A percentile compares a stretch with the other conserved stretches of the same genome.
Evolutionary conservation across 225 moss, liverwort and hornwort species (phyloP).

Genomic region (Physcomitrium patens): DNA sequence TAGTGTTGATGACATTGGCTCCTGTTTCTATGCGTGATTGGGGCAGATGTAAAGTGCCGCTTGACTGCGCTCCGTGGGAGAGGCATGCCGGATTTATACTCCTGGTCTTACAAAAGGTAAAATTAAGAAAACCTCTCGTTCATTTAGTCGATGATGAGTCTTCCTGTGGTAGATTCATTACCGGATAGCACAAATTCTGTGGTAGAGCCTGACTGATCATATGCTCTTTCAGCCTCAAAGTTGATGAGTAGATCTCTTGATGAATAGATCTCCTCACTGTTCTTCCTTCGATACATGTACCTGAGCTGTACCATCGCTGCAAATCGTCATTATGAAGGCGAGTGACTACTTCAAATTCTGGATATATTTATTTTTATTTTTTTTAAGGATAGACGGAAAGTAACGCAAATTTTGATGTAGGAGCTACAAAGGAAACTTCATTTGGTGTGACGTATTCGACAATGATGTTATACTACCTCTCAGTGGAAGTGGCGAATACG

Average conservation of each 20-base stretch:
- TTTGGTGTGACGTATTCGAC: constrained; percentile 61
- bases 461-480: constrained; percentile 54
- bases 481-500: constrained; percentile 46
- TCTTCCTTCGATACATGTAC: too few relatives aligned
- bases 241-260: too few relatives aligned
- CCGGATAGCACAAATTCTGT: too few relatives aligned
- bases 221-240: too few relatives aligned
- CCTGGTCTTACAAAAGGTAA: constrained; percentile 86
- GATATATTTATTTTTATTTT: too few relatives aligned
- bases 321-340: too few relatives aligned
- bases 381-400: constrained; percentile 1
- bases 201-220: too few relatives aligned
- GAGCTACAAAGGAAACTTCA: constrained; percentile 54
- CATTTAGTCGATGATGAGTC: too few relatives aligned
- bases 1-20: background rate
- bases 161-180: too few relatives aligned
- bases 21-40: background rate
- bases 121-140: background rate
- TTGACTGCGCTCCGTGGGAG: constrained; percentile 81
- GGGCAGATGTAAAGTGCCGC: constrained; percentile 83
- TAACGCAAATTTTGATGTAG: constrained; percentile 21
- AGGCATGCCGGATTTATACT: constrained; percentile 85
- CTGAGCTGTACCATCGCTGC: too few relatives aligned
- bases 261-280: too few relatives aligned
- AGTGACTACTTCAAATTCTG: too few relatives aligned